Base-by-base conservation (phyloP, 306 rosid species). In the Pterocarpus macrocarpus region DNA sequence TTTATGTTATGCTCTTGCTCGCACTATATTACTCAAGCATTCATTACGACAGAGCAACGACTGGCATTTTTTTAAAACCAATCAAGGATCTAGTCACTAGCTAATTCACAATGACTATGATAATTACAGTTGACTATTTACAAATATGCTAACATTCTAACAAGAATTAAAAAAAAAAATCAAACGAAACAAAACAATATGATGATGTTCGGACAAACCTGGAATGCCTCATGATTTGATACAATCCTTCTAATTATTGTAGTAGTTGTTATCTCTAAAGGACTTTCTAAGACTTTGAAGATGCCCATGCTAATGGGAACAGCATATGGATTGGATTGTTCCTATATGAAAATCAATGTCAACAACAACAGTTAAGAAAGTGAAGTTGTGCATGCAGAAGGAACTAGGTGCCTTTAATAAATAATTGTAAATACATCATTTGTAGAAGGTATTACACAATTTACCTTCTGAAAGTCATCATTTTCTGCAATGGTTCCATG, bases 401-500 rank as follows among this genome's bases (percentile, higher is more conserved):
- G 38, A 55, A 22, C n/a, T 75, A n/a, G 47, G 62, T 2, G 76
- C 73, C 71, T 79, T 44, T 11, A 72, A 17, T 17, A 30, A 63
- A 69, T 76, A 66, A 52, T 28, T 13, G 74, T 62, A 67, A 43
- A 68, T 62, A 55, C 58, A 67, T 41, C n/a, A 38, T 36, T 62
- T 79, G 83, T 32, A 72, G 69, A 69, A 75, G 33, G 45, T 28
- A 41, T n/a, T 39, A 30, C 56, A 55, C 53, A 63, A 79, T 59
- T 82, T 95, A 93, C 99, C 99, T 89, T 89, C 86, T 90, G 87
- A 89, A 95, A 95, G 85, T 95, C 97, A 74, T 68, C 69, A 75
- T 89, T 90, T 83, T 95, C 99, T 1, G 99, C 94, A 52, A 88
- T 44, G n/a, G 97, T 95, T 68, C 97, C 99, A 64, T 95, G 99